Evolutionary conservation across 139 green algal species (phyloP), one percentile per base, ranked within the genome.

Genomic region (Micractinium sp.): DNA sequence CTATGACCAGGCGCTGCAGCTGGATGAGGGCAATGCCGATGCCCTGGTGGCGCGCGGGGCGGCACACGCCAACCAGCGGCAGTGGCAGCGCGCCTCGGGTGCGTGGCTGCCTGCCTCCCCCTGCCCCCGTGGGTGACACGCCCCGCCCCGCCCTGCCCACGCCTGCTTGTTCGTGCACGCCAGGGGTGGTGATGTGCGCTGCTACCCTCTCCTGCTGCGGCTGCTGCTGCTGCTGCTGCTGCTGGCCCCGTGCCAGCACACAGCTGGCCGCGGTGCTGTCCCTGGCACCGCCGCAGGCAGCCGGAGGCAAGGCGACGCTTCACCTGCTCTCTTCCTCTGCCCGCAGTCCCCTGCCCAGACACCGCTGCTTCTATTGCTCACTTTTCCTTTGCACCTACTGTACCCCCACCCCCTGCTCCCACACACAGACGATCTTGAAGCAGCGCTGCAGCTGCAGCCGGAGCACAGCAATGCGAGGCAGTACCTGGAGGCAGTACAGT

Each of bases 1-100:
- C 47, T 92, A 91, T 67, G 25, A 75, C 13, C 90, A 91, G 33
- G 90, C 90, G 2, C 87, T 93, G 77, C 87, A 88, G 77, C 83
- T 93, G 53, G 84, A 93, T 39, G 25, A 29, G 31, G 16, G 69
- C 19, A 91, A 90, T 80, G 83, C 87, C 31, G 87, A 93, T 39
- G 90, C 90, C 0, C 74, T 80, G 38, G 90, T 93, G 56, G 90
- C 90, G 3, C 77, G 87, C 9, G 90, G 90, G 0, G 90, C 90
- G 0, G 90, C 90, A 1, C 79, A 74, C 15, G 90, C 90, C 63
- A 93, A 93, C 78, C 31, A 36, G 14, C 73, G 83, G 22, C 15
- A 81, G 23, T 91, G 75, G 81, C 77, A 82, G 76, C 20, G 69
- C 5, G 90, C 90, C 38, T 53, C 86, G 22, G 67, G 83, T 47